Conservation (phyloP, 2,329 filamentous ascomycete species). For the Alternaria sp. region DNA sequence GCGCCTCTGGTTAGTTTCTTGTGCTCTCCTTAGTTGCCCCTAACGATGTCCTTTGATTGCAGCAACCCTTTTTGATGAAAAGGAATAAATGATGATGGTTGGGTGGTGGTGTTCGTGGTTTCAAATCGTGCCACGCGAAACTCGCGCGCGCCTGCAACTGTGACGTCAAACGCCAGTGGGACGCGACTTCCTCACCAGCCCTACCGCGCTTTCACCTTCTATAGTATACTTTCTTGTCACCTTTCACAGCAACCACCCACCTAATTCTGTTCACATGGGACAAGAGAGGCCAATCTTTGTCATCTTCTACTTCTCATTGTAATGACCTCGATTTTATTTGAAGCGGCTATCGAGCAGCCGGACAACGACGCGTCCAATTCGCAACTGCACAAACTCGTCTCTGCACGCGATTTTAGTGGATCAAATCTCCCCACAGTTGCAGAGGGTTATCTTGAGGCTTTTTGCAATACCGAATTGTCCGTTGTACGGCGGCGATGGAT, state of each 20-base stretch:
- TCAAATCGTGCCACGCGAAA: slow-evolving; percentile 3
- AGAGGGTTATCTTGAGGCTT: slow-evolving; percentile 37
- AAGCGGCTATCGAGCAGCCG: slow-evolving; percentile 30
- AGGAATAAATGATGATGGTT: neutral
- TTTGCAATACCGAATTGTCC: slow-evolving; percentile 31
- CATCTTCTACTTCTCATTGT: neutral
- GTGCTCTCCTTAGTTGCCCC: neutral
- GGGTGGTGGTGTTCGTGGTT: slow-evolving; percentile 2
- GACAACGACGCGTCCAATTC: slow-evolving; percentile 30
- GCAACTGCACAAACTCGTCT: slow-evolving; percentile 27
- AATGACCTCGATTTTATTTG: slow-evolving; percentile 28
- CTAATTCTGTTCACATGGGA: neutral
- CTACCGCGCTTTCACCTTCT: slow-evolving; percentile 1
- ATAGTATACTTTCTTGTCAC: neutral
- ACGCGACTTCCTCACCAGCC: slow-evolving; percentile 1
- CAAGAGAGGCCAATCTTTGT: neutral
- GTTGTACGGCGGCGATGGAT: slow-evolving; percentile 39
- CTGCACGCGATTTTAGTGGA: slow-evolving; percentile 18
- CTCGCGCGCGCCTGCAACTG: slow-evolving; percentile 6
- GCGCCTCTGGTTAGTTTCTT: neutral
- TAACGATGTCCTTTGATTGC: neutral
- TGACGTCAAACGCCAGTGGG: neutral
- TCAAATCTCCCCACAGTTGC: slow-evolving; percentile 22
- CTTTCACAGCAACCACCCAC: neutral
- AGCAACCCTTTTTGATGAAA: neutral